Conservation (phyloP, 352 stramenopile species). For the Pythium diclinum region DNA sequence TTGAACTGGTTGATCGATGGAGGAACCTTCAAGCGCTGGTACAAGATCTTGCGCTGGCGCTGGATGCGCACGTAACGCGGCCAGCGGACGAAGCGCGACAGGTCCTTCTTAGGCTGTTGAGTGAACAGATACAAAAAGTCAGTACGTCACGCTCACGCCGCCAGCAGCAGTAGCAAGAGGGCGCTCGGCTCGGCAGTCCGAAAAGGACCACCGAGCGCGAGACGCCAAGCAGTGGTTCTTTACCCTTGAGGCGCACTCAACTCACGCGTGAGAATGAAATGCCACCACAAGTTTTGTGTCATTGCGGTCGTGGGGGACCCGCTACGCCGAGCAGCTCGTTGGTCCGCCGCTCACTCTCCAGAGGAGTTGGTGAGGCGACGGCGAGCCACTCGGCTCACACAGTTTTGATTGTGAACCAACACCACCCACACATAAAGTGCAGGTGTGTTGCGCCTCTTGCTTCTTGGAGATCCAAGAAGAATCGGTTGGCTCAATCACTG, state of each 20-base stretch:
- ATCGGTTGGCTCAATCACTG: slow-evolving; percentile 28
- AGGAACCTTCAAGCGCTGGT: slow-evolving; percentile 98
- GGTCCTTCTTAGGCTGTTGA: slow-evolving; percentile 91
- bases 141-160: not conserved
- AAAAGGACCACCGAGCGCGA: not conserved
- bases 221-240: slow-evolving; percentile 39
- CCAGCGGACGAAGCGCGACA: slow-evolving; percentile 99
- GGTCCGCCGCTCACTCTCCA: not conserved
- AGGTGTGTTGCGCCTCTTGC: not conserved
- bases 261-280: slow-evolving; percentile 32
- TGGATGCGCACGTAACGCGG: slow-evolving; percentile 98
- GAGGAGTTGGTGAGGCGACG: not conserved
- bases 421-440: not conserved
- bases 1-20: slow-evolving; percentile 99
- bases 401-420: slow-evolving; percentile 25
- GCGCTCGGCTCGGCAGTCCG: not conserved
- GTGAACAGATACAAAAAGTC: slow-evolving; percentile 9
- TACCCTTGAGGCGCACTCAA: slow-evolving; percentile 72
- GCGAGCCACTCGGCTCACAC: slow-evolving; percentile 23
- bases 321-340: slow-evolving; percentile 50
- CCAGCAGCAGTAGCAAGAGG: not conserved
- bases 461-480: slow-evolving; percentile 10
- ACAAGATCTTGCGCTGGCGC: slow-evolving; percentile 98
- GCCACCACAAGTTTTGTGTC: slow-evolving; percentile 90
- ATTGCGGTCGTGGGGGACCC: slow-evolving; percentile 89